Evolutionary conservation across 1,284 basidiomycete genomes (phyloP).

Genomic region (Cystobasidiaceae sp.): DNA sequence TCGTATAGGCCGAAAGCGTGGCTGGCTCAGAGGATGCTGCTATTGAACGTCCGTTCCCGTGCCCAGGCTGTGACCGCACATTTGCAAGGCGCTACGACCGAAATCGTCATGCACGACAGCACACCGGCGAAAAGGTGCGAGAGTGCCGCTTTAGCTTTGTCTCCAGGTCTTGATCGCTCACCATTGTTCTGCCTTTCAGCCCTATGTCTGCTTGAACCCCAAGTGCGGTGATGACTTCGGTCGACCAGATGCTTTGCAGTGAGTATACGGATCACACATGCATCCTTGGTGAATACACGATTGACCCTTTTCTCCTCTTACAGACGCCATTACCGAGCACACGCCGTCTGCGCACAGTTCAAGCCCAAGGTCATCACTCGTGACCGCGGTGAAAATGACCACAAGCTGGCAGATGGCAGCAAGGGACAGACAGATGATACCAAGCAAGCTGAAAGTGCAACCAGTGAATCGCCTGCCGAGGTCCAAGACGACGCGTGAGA

Average conservation of each 20-base stretch:
- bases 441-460: too few species aligned
- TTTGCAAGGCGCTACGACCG: slow-evolving; percentile 23
- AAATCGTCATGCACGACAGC: slow-evolving; percentile 21
- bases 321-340: slow-evolving; percentile 15
- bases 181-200: neutral
- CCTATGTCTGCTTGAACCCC: slow-evolving; percentile 21
- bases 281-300: neutral
- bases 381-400: too few species aligned
- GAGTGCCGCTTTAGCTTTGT: neutral
- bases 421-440: too few species aligned
- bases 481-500: too few species aligned
- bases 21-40: neutral
- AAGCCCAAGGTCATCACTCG: too few species aligned
- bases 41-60: slow-evolving; percentile 3
- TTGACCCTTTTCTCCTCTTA: neutral
- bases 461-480: too few species aligned
- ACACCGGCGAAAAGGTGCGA: slow-evolving; percentile 26
- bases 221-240: neutral
- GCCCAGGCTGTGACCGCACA: slow-evolving; percentile 14
- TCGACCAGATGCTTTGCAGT: slow-evolving; percentile 27
- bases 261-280: neutral
- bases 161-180: neutral
- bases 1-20: neutral
- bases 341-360: slow-evolving; percentile 12
- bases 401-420: too few species aligned